Evolutionary conservation across 306 rosid genomes (phyloP), one percentile per base, ranked within the genome.

Genomic region (Quercus dentata): DNA sequence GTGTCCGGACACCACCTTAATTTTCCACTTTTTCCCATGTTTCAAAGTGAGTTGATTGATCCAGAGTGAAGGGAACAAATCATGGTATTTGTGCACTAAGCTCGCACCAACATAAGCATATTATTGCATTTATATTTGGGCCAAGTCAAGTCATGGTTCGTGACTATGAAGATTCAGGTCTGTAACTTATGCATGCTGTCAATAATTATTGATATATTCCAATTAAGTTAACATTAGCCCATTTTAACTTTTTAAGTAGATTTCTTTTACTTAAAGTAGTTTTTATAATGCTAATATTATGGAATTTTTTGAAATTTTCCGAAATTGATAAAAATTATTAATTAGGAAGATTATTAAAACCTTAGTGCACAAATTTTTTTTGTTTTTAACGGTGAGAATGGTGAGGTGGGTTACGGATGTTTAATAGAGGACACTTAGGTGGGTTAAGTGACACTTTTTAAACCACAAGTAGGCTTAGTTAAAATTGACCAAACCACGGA

Each of bases 41-140:
- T 33, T 33, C 0, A 33, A 1, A 1, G 0, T 6, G 35, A 33
- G 6, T 33, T 33, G 6, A 33, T 33, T 33, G 35, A 5, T 33
- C 35, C 6, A 33, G 1, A 33, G 35, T 33, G 35, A 5, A 33
- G 6, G 35, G 35, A 33, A 33, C 35, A 33, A 33, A 33, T 33
- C 35, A 33, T 83, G 88, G 86, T 86, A 90, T 92, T 76, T 92
- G 91, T 84, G 95, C 91, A 70, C 87, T 92, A 33, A 90, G 95
- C 85, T 94, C 95, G 98, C 98, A 94, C 89, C 94, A 76, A 61
- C 92, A 90, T 84, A 91, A 91, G 87, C 97, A 91, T 85, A 85
- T 91, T 54, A 23, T 92, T 56, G 97, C 97, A 15, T 90, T 94
- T 79, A 86, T 92, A 74, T 87, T 94, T 25, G 2, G 27, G 75